Base-by-base conservation (phyloP, 768 basidiomycete species). In the Naganishia antarctica region DNA sequence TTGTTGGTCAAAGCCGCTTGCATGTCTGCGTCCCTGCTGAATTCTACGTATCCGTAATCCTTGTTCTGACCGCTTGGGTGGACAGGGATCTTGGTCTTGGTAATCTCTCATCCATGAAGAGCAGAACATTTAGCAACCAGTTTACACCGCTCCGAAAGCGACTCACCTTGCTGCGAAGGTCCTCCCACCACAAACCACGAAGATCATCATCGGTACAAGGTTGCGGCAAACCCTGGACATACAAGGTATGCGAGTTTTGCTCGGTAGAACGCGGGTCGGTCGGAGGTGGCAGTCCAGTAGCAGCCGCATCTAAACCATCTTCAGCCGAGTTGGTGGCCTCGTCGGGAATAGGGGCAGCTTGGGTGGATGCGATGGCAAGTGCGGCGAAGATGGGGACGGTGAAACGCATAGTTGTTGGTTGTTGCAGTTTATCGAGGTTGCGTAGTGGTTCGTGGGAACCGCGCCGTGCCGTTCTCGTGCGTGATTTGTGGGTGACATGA, bases 11-110 rank as follows among this genome's bases (percentile, higher is more conserved):
- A 78, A 0, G 87, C 91, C 21, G 81, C 83, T 70, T 84, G 88
- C 88, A 92, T 89, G 11, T 85, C 81, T 47, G 87, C 88, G 71
- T 93, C 90, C 70, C 90, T 88, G 4, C 85, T 87, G 77, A 94
- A 96, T 73, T 94, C 92, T 58, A 96, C 84, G 72, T 91, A 96
- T 1, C 86, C 89, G 63, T 91, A 80, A 68, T 82, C 70, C 71
- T 74, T 84, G 15, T 70, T 71, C 51, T 73, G 71, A 4, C 59
- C 65, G 46, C 66, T 34, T 18, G 50, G 57, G 28, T 72, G 71
- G 31, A 66, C 18, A 3, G 71, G 70, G 43, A 78, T 67, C 60
- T 76, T 76, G 60, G 73, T 67, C 26, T 58, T 29, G 25, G 65
- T 66, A 53, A 74, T 71, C 73, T 74, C n/a, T n/a, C n/a, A n/a